Base-by-base conservation (phyloP, 495 filamentous ascomycete species). In the Xylaria sp. region DNA sequence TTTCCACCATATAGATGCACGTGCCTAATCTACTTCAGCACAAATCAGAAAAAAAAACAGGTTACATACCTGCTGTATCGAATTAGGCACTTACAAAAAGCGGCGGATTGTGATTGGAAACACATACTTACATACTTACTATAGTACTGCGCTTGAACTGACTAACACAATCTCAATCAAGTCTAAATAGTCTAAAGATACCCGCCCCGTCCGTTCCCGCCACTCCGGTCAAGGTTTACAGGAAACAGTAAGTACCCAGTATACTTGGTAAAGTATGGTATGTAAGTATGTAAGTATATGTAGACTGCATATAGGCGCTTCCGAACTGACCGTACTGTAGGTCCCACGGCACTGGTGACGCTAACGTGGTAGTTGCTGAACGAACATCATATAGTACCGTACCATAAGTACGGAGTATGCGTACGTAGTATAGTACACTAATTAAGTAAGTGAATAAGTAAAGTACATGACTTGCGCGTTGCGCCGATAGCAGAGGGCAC, bases 301-400 rank as follows among this genome's bases (percentile, higher is more conserved):
- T n/a, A n/a, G n/a, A n/a, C n/a, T n/a, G n/a, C n/a, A n/a, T n/a
- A n/a, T 29, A 21, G 48, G 48, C 21, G 48, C 21, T 52, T 26
- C 48, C 21, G 26, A 26, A 52, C 48, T 24, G 48, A 52, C 48
- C 11, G 48, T 26, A 11, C 5, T 31, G 6, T n/a, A 53, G 50
- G 14, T 59, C 33, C 57, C 57, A 59, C 17, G 57, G 33, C 57
- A 59, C 33, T 40, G 57, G 57, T 21, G 33, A 59, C 33, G 31
- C 57, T 35, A 37, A n/a, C 57, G 31, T 55, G 50, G 17, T 33
- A 58, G 53, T n/a, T 5, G 53, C 8, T 17, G 53, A 58, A 35
- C 19, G n/a, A n/a, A n/a, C n/a, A n/a, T n/a, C n/a, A n/a, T n/a
- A n/a, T n/a, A n/a, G n/a, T n/a, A n/a, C n/a, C n/a, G n/a, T n/a